Conservation (phyloP, 148 eudicot species). For the Agrostemma githago region DNA sequence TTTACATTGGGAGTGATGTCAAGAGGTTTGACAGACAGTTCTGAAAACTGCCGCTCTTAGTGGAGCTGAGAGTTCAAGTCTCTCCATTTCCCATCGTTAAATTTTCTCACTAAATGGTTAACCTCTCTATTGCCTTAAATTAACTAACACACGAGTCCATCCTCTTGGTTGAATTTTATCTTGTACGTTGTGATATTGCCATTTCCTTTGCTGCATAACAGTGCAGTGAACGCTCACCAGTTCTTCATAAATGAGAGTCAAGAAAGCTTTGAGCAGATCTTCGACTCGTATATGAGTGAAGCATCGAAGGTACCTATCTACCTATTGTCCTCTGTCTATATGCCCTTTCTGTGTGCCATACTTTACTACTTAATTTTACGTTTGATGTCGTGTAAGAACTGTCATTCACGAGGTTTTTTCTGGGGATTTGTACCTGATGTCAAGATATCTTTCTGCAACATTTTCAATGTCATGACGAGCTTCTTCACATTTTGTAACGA, state of each 20-base stretch:
- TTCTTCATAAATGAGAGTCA: conserved; percentile 87
- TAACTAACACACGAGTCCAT: conserved; percentile 13
- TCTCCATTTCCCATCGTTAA: conserved; percentile 94
- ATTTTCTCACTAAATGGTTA: conserved; percentile 4
- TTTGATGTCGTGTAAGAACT: background rate
- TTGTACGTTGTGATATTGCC: conserved; percentile 47
- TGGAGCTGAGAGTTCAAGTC: conserved; percentile 99
- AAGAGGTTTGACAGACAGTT: conserved; percentile 97
- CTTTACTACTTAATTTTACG: too few species aligned
- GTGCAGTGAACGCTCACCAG: conserved; percentile 95
- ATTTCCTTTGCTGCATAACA: conserved; percentile 46
- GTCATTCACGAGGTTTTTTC: background rate
- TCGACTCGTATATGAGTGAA: conserved; percentile 88
- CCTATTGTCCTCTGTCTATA: conserved; percentile 1
- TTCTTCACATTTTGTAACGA: too few species aligned
- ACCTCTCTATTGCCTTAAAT: background rate
- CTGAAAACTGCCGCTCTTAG: conserved; percentile 81
- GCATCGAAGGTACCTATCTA: conserved; percentile 80
- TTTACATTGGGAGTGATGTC: conserved; percentile 94
- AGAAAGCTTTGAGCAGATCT: conserved; percentile 82
- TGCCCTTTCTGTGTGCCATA: background rate
- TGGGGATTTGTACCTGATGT: background rate
- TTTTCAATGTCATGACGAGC: background rate
- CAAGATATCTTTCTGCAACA: background rate
- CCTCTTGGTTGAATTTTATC: conserved; percentile 5